Evolutionary conservation across 78 protist species (phyloP).

Genomic region (Monosiga brevicollis): DNA sequence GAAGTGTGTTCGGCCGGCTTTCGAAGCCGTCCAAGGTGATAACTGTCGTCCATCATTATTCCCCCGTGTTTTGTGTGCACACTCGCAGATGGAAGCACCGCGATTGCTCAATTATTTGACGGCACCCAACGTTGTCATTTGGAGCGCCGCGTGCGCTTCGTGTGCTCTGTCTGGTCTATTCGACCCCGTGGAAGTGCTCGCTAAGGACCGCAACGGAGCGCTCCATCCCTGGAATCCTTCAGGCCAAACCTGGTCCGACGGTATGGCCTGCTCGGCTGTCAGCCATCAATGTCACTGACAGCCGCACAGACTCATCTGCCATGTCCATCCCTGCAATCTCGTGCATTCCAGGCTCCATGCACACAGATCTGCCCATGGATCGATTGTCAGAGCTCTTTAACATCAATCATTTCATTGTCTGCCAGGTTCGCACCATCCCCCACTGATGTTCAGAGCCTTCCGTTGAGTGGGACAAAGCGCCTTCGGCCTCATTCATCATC

Average conservation of each 20-base stretch:
- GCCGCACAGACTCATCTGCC: neutral
- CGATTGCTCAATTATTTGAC: slow-evolving; percentile 61
- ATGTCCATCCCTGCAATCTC: neutral
- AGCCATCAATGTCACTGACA: neutral
- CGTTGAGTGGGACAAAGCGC: neutral
- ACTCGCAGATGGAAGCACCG: slow-evolving; percentile 21
- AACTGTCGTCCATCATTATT: slow-evolving; percentile 4
- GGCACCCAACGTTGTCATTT: slow-evolving; percentile 42
- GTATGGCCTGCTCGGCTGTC: neutral
- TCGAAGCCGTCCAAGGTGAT: slow-evolving; percentile 22
- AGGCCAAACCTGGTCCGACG: neutral
- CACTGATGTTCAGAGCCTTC: neutral
- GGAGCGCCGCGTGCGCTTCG: slow-evolving; percentile 59
- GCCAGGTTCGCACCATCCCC: slow-evolving; percentile 15
- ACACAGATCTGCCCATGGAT: slow-evolving; percentile 55
- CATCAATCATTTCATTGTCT: slow-evolving; percentile 60
- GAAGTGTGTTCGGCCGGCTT: slow-evolving; percentile 29
- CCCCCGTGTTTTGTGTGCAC: neutral
- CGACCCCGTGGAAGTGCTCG: slow-evolving; percentile 34
- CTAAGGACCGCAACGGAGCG: neutral
- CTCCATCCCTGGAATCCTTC: neutral
- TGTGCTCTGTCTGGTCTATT: slow-evolving; percentile 35
- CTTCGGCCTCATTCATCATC: neutral
- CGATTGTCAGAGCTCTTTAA: slow-evolving; percentile 67
- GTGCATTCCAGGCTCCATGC: neutral